Evolutionary conservation across 768 basidiomycete genomes (phyloP), one percentile per base, ranked within the genome.

Genomic region (Rhizopogon vesiculosus): DNA sequence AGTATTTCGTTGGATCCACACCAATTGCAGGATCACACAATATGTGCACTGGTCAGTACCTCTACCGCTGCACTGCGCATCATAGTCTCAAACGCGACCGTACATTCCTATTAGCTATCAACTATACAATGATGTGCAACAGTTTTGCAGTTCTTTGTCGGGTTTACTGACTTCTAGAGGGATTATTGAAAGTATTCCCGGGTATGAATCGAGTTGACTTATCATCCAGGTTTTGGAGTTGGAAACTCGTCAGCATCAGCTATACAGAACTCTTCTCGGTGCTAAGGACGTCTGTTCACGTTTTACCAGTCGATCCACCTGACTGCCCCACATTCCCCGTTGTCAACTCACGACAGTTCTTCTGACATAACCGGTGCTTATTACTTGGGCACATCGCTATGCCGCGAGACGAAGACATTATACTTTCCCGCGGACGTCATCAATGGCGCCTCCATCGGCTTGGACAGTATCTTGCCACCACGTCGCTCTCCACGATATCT

Each of bases 351-450:
- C 15, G 28, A 53, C 33, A 25, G 22, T 38, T 12, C 31, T n/a
- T 33, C 40, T 50, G 87, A 86, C 7, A 87, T 89, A 44, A 59
- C 81, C 6, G 80, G 76, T 3, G 87, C 82, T 1, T 85, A 85
- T 62, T 72, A 76, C 42, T 69, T 87, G n/a, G 86, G 87, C 2
- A 82, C 86, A 0, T 82, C 80, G 0, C 76, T 89, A 3, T 82
- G 77, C 33, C 84, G 86, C 3, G 86, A 89, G 69, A 84, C 85
- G 1, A 89, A 88, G 66, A 82, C 76, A 0, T 89, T 85, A 59
- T 80, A 86, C 13, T 73, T 86, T 48, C 73, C 86, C 25, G 87
- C 85, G 0, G 86, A 89, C 61, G 72, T 87, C 13, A 70, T 85
- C 57, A 87, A 87, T 56, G 86, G 88, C 57, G 67, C 74, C 0